Conservation (phyloP, 176 grass and related monocot species). For the Ensete ventricosum region DNA sequence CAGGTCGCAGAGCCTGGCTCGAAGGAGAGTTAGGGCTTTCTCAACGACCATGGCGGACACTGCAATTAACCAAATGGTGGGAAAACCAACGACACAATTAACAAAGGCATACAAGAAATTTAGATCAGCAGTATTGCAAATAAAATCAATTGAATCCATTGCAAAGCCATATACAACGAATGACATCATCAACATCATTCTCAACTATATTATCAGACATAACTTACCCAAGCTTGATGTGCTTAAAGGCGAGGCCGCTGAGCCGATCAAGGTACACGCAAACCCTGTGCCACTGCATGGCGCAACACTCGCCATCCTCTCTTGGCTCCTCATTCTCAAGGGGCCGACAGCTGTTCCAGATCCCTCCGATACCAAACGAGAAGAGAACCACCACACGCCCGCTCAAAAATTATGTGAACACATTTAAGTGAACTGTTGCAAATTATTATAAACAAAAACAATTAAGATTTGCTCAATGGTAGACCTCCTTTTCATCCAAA, state of each 20-base stretch:
- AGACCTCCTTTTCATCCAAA: too few relatives aligned
- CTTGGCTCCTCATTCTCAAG: slow-evolving; percentile 61
- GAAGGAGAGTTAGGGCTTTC: slow-evolving; percentile 44
- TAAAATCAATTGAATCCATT: too few relatives aligned
- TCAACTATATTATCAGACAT: not conserved
- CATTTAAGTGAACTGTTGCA: too few relatives aligned
- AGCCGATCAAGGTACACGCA: slow-evolving; percentile 52
- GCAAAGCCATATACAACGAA: too few relatives aligned
- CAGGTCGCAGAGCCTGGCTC: slow-evolving; percentile 50
- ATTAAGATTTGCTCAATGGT: too few relatives aligned
- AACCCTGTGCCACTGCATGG: slow-evolving; percentile 96
- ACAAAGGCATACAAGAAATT: too few relatives aligned
- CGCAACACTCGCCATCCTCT: slow-evolving; percentile 58
- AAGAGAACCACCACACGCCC: slow-evolving; percentile 55
- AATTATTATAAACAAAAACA: too few relatives aligned
- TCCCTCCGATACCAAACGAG: slow-evolving; percentile 78
- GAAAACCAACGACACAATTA: not conserved
- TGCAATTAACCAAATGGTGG: not conserved
- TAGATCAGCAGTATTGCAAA: too few relatives aligned
- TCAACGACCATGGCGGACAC: slow-evolving; percentile 13
- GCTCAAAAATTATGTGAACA: not conserved
- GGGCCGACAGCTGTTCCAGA: slow-evolving; percentile 87
- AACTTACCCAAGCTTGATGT: slow-evolving; percentile 68
- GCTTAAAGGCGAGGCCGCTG: slow-evolving; percentile 38
- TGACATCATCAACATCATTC: too few relatives aligned